These are phyloP conservation scores for Phytophthora pistaciae DNA, from an alignment of 352 stramenopile species.

Conservation along the genomic window DNA sequence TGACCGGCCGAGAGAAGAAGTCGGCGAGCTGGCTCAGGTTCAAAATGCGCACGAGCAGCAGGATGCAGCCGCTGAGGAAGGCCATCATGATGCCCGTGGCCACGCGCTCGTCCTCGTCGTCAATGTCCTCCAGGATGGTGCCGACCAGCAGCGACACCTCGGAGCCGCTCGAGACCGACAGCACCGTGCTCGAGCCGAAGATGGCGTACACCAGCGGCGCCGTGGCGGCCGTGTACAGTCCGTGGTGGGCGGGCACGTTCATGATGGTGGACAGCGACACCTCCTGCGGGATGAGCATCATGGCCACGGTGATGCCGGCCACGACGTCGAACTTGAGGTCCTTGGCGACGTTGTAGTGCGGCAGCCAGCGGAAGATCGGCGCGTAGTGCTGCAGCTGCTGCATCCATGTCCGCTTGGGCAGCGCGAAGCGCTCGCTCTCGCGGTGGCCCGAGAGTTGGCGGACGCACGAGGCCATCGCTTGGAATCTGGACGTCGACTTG, in stretches of 20 bases:
- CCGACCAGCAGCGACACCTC: conserved; percentile 64
- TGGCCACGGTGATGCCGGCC: conserved; percentile 65
- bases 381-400: conserved; percentile 39
- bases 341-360: conserved; percentile 51
- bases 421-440: conserved; percentile 32
- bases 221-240: conserved; percentile 89
- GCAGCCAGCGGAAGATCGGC: conserved; percentile 67
- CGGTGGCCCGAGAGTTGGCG: conserved; percentile 3
- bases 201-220: conserved; percentile 87
- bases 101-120: conserved; percentile 47
- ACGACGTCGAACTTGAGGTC: conserved; percentile 68
- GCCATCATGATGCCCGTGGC: conserved; percentile 60
- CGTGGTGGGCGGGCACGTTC: conserved; percentile 86
- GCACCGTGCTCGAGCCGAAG: conserved; percentile 83
- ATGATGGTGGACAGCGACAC: conserved; percentile 92
- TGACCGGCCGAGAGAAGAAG: conserved; percentile 92
- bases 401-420: conserved; percentile 25
- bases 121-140: conserved; percentile 63
- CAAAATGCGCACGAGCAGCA: conserved; percentile 81
- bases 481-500: conserved; percentile 12
- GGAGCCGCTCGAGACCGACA: conserved; percentile 84
- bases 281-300: conserved; percentile 92
- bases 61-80: conserved; percentile 87
- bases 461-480: conserved; percentile 28
- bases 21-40: conserved; percentile 87